Evolutionary conservation across 1,139 yeast species (phyloP).

Genomic region (Wickerhamiella infanticola): DNA sequence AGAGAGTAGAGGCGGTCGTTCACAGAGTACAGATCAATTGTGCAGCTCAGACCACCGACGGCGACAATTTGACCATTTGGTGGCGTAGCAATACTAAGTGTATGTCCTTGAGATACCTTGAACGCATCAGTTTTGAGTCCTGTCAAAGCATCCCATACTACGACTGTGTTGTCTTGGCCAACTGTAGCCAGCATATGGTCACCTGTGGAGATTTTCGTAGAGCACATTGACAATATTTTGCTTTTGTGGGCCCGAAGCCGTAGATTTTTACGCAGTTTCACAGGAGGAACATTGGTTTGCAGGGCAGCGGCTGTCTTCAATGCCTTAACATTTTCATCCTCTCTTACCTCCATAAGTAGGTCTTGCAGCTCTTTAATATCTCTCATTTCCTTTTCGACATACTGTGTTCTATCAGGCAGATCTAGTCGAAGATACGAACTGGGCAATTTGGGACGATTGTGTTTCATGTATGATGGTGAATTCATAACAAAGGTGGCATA

Average conservation of each 20-base stretch:
- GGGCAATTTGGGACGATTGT: not conserved
- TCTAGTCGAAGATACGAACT: not conserved
- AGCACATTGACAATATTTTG: not conserved
- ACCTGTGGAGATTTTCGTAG: not conserved
- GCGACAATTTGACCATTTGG: constrained; percentile 4
- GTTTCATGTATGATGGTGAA: not conserved
- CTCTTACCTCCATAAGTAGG: not conserved
- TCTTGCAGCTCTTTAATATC: not conserved
- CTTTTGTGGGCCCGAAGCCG: not conserved
- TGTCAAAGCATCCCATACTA: constrained; percentile 4
- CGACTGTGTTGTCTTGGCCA: constrained; percentile 3
- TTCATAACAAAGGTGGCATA: no score
- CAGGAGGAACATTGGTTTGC: not conserved
- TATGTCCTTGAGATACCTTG: constrained; percentile 3
- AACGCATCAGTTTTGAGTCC: constrained; percentile 6
- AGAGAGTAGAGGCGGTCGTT: constrained; percentile 1
- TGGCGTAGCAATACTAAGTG: constrained; percentile 1
- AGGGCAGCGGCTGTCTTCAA: not conserved
- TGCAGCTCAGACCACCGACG: constrained; percentile 5
- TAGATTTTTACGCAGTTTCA: not conserved
- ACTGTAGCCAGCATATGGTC: not conserved
- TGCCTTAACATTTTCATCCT: not conserved
- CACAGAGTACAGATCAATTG: constrained; percentile 4
- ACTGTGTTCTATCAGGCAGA: not conserved
- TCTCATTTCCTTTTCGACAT: not conserved